Conservation (phyloP, 1,284 basidiomycete species). For the Tilletia caries region DNA sequence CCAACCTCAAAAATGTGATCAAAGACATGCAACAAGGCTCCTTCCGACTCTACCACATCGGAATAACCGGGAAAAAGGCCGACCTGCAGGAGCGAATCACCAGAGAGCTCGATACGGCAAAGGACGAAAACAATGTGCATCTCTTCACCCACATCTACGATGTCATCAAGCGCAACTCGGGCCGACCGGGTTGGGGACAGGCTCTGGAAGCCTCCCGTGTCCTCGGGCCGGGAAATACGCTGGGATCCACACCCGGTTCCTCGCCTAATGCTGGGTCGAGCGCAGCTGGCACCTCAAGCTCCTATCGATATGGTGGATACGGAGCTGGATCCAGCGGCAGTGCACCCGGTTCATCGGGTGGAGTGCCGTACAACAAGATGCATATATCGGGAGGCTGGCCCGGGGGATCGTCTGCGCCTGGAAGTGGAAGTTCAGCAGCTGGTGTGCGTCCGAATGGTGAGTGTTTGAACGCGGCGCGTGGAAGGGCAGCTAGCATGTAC, state of each 20-base stretch:
- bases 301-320: no score
- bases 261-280: background rate
- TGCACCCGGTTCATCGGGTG: background rate
- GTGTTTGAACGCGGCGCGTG: no score
- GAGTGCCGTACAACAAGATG: background rate
- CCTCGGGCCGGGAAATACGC: background rate
- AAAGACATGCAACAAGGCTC: constrained; percentile 1
- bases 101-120: background rate
- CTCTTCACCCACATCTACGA: background rate
- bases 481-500: no score
- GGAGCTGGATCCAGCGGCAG: no score
- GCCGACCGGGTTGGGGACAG: background rate
- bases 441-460: no score
- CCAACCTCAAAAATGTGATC: background rate
- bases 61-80: background rate
- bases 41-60: background rate
- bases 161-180: constrained; percentile 12
- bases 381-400: background rate
- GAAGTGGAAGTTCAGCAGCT: no score
- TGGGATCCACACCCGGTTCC: background rate
- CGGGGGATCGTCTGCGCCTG: background rate
- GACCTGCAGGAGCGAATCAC: constrained; percentile 1
- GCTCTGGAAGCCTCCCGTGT: background rate
- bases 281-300: background rate
- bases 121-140: background rate